phyloP scores from a whole-genome alignment of 371 early-diverging fungal species.

The Choanephora cucurbitarum region DNA sequence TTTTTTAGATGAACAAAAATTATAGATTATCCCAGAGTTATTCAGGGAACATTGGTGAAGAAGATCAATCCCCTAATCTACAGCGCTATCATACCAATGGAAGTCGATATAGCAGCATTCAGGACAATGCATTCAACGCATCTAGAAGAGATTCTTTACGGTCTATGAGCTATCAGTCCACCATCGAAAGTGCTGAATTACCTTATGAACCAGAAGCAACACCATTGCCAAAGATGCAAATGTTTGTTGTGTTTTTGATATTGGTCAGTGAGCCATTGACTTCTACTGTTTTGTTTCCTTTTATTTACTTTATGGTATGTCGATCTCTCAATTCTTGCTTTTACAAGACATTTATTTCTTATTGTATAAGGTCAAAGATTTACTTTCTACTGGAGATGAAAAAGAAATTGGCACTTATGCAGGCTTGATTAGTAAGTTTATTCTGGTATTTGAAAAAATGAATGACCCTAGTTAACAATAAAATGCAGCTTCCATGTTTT shows the following conservation, averaged over 20 bases:
- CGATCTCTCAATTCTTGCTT: background rate
- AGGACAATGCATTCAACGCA: too few relatives aligned
- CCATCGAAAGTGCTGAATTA: too few relatives aligned
- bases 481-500: conserved; percentile 52
- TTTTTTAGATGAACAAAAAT: too few relatives aligned
- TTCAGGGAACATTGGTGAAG: too few relatives aligned
- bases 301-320: conserved; percentile 65
- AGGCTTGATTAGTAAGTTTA: conserved; percentile 50
- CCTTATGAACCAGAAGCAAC: conserved; percentile 4
- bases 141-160: too few relatives aligned
- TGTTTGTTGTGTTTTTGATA: conserved; percentile 61
- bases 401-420: conserved; percentile 67
- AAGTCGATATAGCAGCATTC: too few relatives aligned
- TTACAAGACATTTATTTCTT: conserved; percentile 4
- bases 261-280: conserved; percentile 68
- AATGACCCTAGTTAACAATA: too few relatives aligned
- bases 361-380: conserved; percentile 63
- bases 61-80: too few relatives aligned
- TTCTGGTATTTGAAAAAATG: too few relatives aligned
- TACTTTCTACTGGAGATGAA: conserved; percentile 58
- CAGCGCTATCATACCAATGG: too few relatives aligned
- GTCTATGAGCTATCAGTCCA: too few relatives aligned
- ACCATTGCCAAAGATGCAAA: conserved; percentile 28
- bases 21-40: too few relatives aligned
- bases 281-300: conserved; percentile 67